phyloP scores from a whole-genome alignment of 176 grass and related monocot genomes.

The Chrysopogon serrulatus region DNA sequence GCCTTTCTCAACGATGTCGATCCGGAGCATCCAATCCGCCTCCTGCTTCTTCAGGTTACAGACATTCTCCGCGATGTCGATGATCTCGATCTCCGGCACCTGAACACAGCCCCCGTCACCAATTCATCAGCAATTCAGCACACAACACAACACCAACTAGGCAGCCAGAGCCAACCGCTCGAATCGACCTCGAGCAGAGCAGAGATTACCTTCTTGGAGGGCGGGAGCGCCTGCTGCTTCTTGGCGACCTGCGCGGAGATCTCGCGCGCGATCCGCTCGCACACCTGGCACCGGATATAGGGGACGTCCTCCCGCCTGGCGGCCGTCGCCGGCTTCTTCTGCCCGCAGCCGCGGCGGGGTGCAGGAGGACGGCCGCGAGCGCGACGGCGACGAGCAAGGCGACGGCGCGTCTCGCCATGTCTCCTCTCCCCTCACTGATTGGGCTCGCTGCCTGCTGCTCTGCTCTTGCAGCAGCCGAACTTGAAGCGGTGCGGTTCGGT shows the following conservation, averaged over 20 bases:
- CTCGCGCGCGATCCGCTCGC: slow-evolving; percentile 87
- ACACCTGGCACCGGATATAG: slow-evolving; percentile 94
- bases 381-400: slow-evolving; percentile 9
- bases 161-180: not conserved
- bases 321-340: slow-evolving; percentile 58
- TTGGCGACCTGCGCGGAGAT: slow-evolving; percentile 62
- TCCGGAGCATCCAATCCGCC: slow-evolving; percentile 91
- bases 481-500: not conserved
- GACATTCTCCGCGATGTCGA: slow-evolving; percentile 96
- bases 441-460: not conserved
- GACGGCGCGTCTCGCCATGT: slow-evolving; percentile 27
- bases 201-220: slow-evolving; percentile 58
- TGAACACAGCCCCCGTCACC: slow-evolving; percentile 2
- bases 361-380: slow-evolving; percentile 29
- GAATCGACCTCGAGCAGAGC: not conserved
- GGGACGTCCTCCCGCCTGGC: slow-evolving; percentile 90
- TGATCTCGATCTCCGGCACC: slow-evolving; percentile 94
- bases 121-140: slow-evolving; percentile 7
- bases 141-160: not conserved
- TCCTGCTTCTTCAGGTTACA: slow-evolving; percentile 98
- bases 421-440: not conserved
- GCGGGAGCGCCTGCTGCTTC: slow-evolving; percentile 51
- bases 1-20: slow-evolving; percentile 91
- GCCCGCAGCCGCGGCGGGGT: not conserved
- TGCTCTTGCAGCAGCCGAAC: not conserved